Conservation (phyloP, 257 asterid species). For the Scutellaria baicalensis region DNA sequence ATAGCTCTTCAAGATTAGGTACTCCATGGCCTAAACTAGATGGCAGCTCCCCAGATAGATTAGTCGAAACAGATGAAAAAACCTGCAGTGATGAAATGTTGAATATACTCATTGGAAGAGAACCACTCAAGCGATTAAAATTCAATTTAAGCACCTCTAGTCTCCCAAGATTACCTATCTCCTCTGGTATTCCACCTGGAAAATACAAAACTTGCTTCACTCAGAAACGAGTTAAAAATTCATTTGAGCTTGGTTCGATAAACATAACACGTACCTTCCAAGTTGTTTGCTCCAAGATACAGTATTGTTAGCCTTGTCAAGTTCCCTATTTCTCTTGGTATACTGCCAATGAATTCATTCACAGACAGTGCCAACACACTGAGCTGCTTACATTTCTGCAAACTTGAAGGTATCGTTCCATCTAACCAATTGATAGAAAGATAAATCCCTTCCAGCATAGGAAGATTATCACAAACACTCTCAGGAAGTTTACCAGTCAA, state of each 20-base stretch:
- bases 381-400: constrained; percentile 19
- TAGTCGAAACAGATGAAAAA: not conserved
- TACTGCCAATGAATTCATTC: constrained; percentile 26
- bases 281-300: constrained; percentile 25
- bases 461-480: constrained; percentile 9
- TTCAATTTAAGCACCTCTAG: constrained; percentile 11
- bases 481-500: constrained; percentile 15
- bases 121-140: not conserved
- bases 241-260: no score
- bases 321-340: constrained; percentile 31
- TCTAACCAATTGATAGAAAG: constrained; percentile 3
- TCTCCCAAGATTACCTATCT: constrained; percentile 23
- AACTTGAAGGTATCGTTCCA: constrained; percentile 23
- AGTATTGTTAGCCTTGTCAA: constrained; percentile 16
- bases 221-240: not conserved
- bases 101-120: constrained; percentile 19
- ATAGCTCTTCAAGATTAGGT: constrained; percentile 23
- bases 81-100: constrained; percentile 24
- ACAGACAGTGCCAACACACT: constrained; percentile 11
- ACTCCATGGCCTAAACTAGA: not conserved
- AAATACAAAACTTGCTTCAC: not conserved
- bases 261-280: constrained; percentile 18
- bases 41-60: constrained; percentile 7
- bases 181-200: constrained; percentile 26
- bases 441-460: constrained; percentile 3